Evolutionary conservation across 257 asterid genomes (phyloP), one percentile per base, ranked within the genome.

Genomic region (Thymus quinquecostatus): DNA sequence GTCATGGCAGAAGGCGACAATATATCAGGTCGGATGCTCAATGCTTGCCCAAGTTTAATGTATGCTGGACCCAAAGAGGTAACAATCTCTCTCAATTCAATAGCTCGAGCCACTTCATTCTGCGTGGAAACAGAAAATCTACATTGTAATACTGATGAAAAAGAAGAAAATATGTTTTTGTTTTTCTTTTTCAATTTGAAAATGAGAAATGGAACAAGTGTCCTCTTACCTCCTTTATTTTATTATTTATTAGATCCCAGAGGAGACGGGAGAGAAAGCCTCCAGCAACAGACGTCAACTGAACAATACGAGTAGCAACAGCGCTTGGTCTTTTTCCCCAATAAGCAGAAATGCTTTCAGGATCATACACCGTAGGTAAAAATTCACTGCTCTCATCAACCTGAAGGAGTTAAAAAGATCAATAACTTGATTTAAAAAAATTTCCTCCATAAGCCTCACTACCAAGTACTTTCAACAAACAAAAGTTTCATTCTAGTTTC

Each of bases 41-140:
- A 80, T 66, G 99, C 99, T 86, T 95, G 99, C 78, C 99, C 98
- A 68, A 92, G 97, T 84, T 95, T 95, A 75, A 95, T 95, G 77
- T 95, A 95, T 72, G 99, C 99, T 72, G 99, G 99, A 57, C 99
- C 99, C 86, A 95, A 74, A 49, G 98, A 95, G 51, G 99, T 95
- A 71, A 95, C 98, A 71, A 95, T 95, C 73, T 95, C 99, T 83
- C 98, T 88, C 81, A 95, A 57, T 70, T 95, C 99, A 81, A 95
- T 95, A 58, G 98, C 99, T 71, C 99, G 87, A 62, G 97, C 89
- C 21, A 95, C 94, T 85, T 95, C 99, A 82, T 92, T 95, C 99
- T 95, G 80, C 14, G 27, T 57, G 65, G 60, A 60, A 72, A 79
- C 1, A 53, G 81, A 68, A 69, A 57, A 29, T 13, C 71, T 34